A percentile compares a stretch with the other conserved stretches of the same genome.
phyloP scores from a whole-genome alignment of 208 protist genomes.

The Crithidia expoeki region DNA sequence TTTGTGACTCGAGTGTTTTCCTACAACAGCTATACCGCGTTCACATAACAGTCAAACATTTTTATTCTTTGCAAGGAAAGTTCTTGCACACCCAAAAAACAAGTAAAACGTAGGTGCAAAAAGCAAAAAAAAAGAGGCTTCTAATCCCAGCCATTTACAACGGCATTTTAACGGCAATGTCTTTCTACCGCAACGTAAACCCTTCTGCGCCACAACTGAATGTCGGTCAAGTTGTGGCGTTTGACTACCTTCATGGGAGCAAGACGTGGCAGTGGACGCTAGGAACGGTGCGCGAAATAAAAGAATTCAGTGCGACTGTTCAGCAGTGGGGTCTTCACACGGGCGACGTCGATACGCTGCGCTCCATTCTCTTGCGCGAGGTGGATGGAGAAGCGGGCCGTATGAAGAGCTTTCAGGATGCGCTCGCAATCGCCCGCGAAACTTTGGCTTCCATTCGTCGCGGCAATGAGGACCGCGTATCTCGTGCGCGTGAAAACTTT shows the following conservation, averaged over 20 bases:
- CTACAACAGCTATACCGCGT: background rate
- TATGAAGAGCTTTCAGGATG: conserved; percentile 55
- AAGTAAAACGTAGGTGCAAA: background rate
- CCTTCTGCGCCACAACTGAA: conserved; percentile 30
- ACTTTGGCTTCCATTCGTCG: conserved; percentile 62
- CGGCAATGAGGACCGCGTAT: conserved; percentile 67
- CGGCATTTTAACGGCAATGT: conserved; percentile 16
- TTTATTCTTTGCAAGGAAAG: background rate
- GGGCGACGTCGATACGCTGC: conserved; percentile 46
- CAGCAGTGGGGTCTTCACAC: conserved; percentile 65
- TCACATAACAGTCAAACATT: background rate
- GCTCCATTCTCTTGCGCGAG: conserved; percentile 55
- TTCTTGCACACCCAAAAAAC: background rate
- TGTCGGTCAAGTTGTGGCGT: conserved; percentile 61
- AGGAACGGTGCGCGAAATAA: conserved; percentile 51
- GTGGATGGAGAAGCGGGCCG: conserved; percentile 51
- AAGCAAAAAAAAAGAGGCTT: background rate
- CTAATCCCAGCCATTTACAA: background rate
- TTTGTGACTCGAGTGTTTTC: background rate
- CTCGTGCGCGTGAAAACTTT: conserved; percentile 38
- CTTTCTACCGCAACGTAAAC: conserved; percentile 28
- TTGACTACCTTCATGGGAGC: conserved; percentile 53
- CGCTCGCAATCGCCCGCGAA: conserved; percentile 51
- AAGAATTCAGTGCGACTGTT: conserved; percentile 44
- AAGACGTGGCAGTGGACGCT: conserved; percentile 76